Evolutionary conservation across 2,329 filamentous ascomycete genomes (phyloP), one percentile per base, ranked within the genome.

Genomic region (Mycosphaerelloides madeirae): DNA sequence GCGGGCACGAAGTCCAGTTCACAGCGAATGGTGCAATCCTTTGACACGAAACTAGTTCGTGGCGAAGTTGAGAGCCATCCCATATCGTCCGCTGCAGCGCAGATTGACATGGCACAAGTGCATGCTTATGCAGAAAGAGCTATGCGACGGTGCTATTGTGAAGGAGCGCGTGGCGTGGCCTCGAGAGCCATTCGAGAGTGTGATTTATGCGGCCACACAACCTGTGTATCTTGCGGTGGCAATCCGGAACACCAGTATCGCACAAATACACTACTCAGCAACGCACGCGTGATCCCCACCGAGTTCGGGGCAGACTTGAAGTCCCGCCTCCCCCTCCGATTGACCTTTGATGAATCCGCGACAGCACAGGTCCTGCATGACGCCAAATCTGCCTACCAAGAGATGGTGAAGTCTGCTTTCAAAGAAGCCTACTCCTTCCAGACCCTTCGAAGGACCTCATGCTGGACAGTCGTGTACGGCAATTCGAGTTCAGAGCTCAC

Each of bases 241-340:
- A 80, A 79, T 31, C 80, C 80, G 0, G 51, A 54, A 6, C 77
- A 80, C 51, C 50, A 58, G 3, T 79, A 76, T 44, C 16, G 29
- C 1, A 35, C 44, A 5, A 20, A 40, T 3, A 46, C 32, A 0
- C 28, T 53, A 2, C 14, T 45, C 6, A 44, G 28, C 38, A 29
- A 48, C 16, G 28, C 45, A 4, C 69, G 75, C 6, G 55, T 58
- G 13, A 41, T 58, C 1, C 56, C 58, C 3, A 14, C 29, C 7
- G 19, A 33, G 1, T 62, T 63, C 18, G 53, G 55, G 29, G 40
- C 49, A 9, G 29, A 49, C 14, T 33, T 61, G 11, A 44, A 40
- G 20, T 37, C 50, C 2, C 18, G 28, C 1, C 36, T 64, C 16
- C 60, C 59, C 0, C 44, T 59, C 2, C 44, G 46, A 11, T 33